These are phyloP conservation scores for Agaricus subrufescens DNA, from an alignment of 768 basidiomycete species.

Conservation along the genomic window DNA sequence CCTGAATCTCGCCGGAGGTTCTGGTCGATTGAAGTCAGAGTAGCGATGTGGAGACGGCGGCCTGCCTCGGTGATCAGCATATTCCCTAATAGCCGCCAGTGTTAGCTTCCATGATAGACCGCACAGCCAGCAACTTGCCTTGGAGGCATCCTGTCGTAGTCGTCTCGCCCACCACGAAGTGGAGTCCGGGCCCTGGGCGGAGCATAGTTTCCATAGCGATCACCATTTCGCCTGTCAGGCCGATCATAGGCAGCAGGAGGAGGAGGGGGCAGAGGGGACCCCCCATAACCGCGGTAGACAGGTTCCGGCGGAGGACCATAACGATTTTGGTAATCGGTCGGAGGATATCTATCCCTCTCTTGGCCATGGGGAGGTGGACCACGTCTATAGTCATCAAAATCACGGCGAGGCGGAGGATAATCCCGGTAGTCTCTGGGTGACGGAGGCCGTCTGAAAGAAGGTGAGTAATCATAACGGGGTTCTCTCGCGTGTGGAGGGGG, in stretches of 20 bases:
- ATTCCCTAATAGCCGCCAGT: slow-evolving; percentile 39
- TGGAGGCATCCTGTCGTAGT: slow-evolving; percentile 54
- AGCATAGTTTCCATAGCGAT: slow-evolving; percentile 39
- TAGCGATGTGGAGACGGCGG: slow-evolving; percentile 48
- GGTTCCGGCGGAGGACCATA: slow-evolving; percentile 50
- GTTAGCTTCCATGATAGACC: slow-evolving; percentile 2
- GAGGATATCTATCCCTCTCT: slow-evolving; percentile 51
- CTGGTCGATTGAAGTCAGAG: slow-evolving; percentile 45
- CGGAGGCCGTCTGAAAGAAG: slow-evolving; percentile 47
- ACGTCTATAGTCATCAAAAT: slow-evolving; percentile 68
- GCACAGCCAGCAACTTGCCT: slow-evolving; percentile 37
- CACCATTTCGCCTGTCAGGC: slow-evolving; percentile 48
- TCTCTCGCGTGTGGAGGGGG: slow-evolving; percentile 42
- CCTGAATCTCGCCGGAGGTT: slow-evolving; percentile 45
- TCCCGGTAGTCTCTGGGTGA: slow-evolving; percentile 70
- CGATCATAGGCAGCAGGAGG: slow-evolving; percentile 53
- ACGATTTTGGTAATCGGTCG: slow-evolving; percentile 52
- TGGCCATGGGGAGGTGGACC: slow-evolving; percentile 28
- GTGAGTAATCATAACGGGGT: slow-evolving; percentile 57
- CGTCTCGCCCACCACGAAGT: slow-evolving; percentile 51
- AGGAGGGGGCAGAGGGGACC: slow-evolving; percentile 42
- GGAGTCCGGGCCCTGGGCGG: slow-evolving; percentile 53
- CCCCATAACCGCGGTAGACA: slow-evolving; percentile 46
- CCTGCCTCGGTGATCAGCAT: slow-evolving; percentile 51
- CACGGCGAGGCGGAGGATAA: slow-evolving; percentile 51